Base-by-base conservation (phyloP, 1,139 yeast species). In the Kodamaea anthophila region DNA sequence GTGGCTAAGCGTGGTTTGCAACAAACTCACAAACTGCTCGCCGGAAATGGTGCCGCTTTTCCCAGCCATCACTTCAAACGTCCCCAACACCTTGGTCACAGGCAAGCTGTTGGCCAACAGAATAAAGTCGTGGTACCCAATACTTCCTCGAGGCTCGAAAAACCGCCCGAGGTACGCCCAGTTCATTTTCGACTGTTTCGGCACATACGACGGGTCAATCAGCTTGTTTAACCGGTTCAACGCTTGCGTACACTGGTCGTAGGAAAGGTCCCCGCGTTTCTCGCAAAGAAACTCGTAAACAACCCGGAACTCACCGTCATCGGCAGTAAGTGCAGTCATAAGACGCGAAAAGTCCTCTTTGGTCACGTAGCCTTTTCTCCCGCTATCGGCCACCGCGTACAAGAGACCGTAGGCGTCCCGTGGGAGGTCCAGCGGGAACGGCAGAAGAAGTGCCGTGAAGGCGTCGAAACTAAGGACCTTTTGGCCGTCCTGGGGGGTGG, bases 301-400 rank as follows among this genome's bases (percentile, higher is more conserved):
- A 23, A 76, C 54, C 41, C 74, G 70, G 49, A 74, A 70, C 41
- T 73, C 75, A 34, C 80, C 81, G 43, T 77, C 78, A 31, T 63
- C 61, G 27, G 69, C 58, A 26, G 75, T 68, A 37, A 81, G 58
- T 20, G 77, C 63, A 32, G 65, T 56, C 38, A 77, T 68, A 47
- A 81, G 77, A 21, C 62, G 59, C 23, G 71, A 54, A 73, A 84
- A 82, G 42, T 82, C 87, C 9, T 55, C 47, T 28, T 74, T 68
- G 23, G 68, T 67, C 29, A 81, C 57, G 41, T 65, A 78, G 2
- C 88, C 88, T 44, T 78, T 79, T 35, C 65, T 63, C 24, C 68
- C 67, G 33, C 65, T 64, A 49, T 81, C 91, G 15, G 85, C 77
- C 22, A 80, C 68, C 32, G 79, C 61, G 46, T 77, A 81, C 32